These are phyloP conservation scores for Hyaloscypha hepaticicola DNA, from an alignment of 495 filamentous ascomycete genomes.

Conservation along the genomic window DNA sequence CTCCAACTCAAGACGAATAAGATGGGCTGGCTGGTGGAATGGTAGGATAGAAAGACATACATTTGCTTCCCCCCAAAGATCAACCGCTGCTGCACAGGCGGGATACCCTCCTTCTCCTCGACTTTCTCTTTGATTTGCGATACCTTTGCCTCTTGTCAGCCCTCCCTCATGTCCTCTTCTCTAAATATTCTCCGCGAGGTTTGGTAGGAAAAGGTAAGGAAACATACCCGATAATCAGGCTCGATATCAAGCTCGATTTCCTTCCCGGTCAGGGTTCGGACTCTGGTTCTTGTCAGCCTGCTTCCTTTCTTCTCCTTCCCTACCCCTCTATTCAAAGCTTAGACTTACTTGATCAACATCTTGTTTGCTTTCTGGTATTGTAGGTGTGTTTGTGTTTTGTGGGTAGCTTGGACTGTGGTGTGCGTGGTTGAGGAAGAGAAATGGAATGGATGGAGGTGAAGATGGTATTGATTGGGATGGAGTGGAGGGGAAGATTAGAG, in stretches of 20 bases:
- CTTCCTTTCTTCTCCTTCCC: no score
- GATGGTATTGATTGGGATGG: not conserved
- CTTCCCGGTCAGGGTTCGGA: slow-evolving; percentile 96
- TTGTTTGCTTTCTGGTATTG: not conserved
- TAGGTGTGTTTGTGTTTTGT: no score
- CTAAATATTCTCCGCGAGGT: no score
- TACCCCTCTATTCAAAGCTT: no score
- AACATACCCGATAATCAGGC: slow-evolving; percentile 77
- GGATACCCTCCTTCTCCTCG: slow-evolving; percentile 98
- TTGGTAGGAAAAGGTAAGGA: slow-evolving; percentile 1
- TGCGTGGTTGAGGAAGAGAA: no score
- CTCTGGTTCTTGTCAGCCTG: slow-evolving; percentile 54
- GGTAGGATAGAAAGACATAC: slow-evolving; percentile 48
- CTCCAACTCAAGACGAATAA: no score
- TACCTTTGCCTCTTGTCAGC: slow-evolving; percentile 52
- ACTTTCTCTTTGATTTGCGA: slow-evolving; percentile 96
- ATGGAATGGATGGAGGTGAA: not conserved
- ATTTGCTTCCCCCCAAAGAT: slow-evolving; percentile 98
- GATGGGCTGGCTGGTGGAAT: not conserved
- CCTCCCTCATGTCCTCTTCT: not conserved
- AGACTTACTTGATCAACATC: slow-evolving; percentile 18
- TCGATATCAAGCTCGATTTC: slow-evolving; percentile 99
- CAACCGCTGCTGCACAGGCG: slow-evolving; percentile 92
- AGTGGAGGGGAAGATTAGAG: not conserved
- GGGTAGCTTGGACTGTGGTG: no score